phyloP scores from a whole-genome alignment of 1,139 yeast species.

The Suhomyces bolitotheri region DNA sequence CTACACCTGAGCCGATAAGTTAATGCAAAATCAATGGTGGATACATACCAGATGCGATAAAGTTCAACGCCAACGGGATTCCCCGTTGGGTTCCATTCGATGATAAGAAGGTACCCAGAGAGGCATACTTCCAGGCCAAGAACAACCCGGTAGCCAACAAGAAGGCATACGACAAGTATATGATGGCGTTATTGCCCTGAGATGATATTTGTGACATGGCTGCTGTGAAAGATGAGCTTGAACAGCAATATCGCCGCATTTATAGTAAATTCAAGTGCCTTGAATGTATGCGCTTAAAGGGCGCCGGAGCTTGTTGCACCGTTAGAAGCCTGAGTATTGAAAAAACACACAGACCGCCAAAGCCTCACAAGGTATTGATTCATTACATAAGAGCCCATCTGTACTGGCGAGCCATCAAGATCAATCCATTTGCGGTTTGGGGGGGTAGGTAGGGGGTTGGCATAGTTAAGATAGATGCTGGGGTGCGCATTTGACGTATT shows the following conservation, averaged over 20 bases:
- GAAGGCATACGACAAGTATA: conserved; percentile 70
- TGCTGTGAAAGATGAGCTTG: conserved; percentile 1
- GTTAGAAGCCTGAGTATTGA: no score
- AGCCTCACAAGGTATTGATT: no score
- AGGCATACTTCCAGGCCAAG: conserved; percentile 54
- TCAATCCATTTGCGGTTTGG: no score
- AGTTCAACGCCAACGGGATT: conserved; percentile 78
- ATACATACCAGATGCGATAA: conserved; percentile 83
- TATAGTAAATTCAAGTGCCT: neutral
- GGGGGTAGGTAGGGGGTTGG: no score
- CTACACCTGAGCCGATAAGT: conserved; percentile 2
- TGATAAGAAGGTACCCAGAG: conserved; percentile 58
- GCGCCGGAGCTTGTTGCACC: neutral
- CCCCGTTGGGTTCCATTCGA: conserved; percentile 82
- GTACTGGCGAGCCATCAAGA: no score
- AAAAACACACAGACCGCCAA: no score
- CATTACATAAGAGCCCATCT: no score
- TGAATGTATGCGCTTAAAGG: conserved; percentile 8
- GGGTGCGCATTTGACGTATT: no score
- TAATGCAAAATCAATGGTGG: neutral
- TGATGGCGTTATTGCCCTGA: conserved; percentile 65
- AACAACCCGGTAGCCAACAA: conserved; percentile 60
- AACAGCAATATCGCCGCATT: neutral
- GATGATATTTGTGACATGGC: conserved; percentile 28
- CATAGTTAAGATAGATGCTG: no score